Evolutionary conservation across 1,284 basidiomycete genomes (phyloP).

Genomic region (Chalciporus sp.): DNA sequence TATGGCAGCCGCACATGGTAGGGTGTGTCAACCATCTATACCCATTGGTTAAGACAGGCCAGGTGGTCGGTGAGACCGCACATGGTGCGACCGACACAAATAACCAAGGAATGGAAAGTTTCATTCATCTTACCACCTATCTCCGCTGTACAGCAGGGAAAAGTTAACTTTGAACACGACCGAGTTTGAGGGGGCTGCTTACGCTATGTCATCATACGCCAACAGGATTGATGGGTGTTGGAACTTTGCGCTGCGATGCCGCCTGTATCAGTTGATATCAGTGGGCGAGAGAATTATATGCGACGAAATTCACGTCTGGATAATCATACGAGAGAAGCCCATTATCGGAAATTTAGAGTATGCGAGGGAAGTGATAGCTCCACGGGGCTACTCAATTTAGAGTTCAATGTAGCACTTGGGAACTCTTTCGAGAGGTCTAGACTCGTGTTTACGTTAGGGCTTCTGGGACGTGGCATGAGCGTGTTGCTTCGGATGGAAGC

Average conservation of each 20-base stretch:
- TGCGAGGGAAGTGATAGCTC: not conserved
- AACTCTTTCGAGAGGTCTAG: slow-evolving; percentile 2
- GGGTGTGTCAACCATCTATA: not conserved
- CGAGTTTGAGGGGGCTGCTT: slow-evolving; percentile 11
- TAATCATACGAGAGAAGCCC: not conserved
- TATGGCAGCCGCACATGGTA: slow-evolving; percentile 6
- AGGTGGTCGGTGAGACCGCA: not conserved
- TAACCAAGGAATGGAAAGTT: slow-evolving; percentile 7
- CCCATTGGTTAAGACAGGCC: slow-evolving; percentile 12
- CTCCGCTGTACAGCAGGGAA: slow-evolving; percentile 23
- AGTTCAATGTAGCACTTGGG: not conserved
- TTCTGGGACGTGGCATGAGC: not conserved
- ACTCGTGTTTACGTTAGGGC: slow-evolving; percentile 7
- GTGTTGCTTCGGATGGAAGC: not conserved
- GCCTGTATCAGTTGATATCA: not conserved
- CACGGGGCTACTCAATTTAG: not conserved
- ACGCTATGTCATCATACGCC: slow-evolving; percentile 8
- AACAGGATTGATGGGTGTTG: not conserved
- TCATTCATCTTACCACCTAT: slow-evolving; percentile 21
- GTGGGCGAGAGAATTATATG: not conserved
- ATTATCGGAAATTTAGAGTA: not conserved
- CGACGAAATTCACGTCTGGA: not conserved
- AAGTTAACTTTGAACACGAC: slow-evolving; percentile 5
- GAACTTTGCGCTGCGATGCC: not conserved
- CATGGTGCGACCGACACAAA: not conserved